A percentile compares a stretch with the other conserved stretches of the same genome.
phyloP scores from a whole-genome alignment of 108 stramenopile genomes.

The Epipyxis sp. region DNA sequence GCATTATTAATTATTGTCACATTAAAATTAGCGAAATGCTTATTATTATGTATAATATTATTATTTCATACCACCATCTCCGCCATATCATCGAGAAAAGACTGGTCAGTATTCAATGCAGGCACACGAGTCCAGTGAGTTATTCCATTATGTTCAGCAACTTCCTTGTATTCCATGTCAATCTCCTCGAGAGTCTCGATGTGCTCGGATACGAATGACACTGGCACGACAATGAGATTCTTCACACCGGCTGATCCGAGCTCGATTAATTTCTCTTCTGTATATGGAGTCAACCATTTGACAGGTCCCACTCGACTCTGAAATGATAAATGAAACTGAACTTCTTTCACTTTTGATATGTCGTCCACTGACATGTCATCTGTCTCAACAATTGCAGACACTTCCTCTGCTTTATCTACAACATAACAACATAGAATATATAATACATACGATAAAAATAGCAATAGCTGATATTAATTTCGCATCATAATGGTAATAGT shows the following conservation, averaged over 20 bases:
- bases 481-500: too few relatives aligned
- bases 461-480: too few relatives aligned
- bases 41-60: too few relatives aligned
- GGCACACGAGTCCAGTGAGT: slow-evolving; percentile 83
- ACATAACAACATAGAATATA: too few relatives aligned
- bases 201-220: slow-evolving; percentile 97
- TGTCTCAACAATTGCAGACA: slow-evolving; percentile 3
- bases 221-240: slow-evolving; percentile 92
- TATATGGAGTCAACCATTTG: slow-evolving; percentile 97
- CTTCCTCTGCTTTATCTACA: too few relatives aligned
- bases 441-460: too few relatives aligned
- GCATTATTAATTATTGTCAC: too few relatives aligned
- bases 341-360: slow-evolving; percentile 51
- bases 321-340: slow-evolving; percentile 69
- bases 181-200: slow-evolving; percentile 99
- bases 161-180: slow-evolving; percentile 96
- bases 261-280: slow-evolving; percentile 83
- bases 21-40: too few relatives aligned
- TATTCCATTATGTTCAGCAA: slow-evolving; percentile 88
- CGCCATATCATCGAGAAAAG: slow-evolving; percentile 91
- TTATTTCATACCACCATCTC: slow-evolving; percentile 85
- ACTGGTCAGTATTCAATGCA: slow-evolving; percentile 84
- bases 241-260: slow-evolving; percentile 80
- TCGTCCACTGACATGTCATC: slow-evolving; percentile 18
- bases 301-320: slow-evolving; percentile 96